A percentile compares a stretch with the other conserved stretches of the same genome.
These are phyloP conservation scores for Solanum hybrid DNA, from an alignment of 305 asterid genomes.

Conservation along the genomic window DNA sequence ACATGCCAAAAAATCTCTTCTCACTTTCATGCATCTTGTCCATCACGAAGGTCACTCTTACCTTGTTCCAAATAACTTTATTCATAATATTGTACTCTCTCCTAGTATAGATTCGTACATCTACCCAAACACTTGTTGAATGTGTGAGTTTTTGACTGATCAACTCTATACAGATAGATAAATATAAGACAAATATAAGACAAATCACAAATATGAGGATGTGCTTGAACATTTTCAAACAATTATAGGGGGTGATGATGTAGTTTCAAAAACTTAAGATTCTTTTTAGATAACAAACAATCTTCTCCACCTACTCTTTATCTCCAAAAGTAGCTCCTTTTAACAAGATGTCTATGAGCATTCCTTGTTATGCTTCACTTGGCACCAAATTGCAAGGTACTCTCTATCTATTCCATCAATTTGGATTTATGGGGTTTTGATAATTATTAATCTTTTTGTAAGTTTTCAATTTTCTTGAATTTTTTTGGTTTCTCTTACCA, in stretches of 20 bases:
- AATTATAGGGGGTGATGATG: not conserved
- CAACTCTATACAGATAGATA: not conserved
- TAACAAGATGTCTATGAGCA: conserved; percentile 26
- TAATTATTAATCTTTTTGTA: not conserved
- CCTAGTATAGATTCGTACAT: not conserved
- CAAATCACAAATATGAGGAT: not conserved
- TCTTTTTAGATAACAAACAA: not conserved
- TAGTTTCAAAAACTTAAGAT: not conserved
- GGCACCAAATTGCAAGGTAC: conserved; percentile 24
- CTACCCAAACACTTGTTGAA: not conserved
- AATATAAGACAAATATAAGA: not conserved
- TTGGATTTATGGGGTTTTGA: not conserved
- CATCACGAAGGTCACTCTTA: not conserved
- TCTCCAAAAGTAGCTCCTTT: not conserved
- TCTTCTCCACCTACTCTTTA: not conserved
- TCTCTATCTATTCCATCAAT: not conserved
- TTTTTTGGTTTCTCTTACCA: conserved; percentile 10
- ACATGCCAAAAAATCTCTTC: not conserved
- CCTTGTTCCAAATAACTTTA: not conserved
- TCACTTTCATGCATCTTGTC: not conserved
- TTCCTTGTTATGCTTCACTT: conserved; percentile 37
- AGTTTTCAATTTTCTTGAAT: not conserved
- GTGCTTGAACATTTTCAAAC: not conserved
- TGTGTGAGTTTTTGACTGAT: not conserved
- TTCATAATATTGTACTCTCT: not conserved